phyloP scores from a whole-genome alignment of 2,329 filamentous ascomycete species.

The Dactylellina leptospora region DNA sequence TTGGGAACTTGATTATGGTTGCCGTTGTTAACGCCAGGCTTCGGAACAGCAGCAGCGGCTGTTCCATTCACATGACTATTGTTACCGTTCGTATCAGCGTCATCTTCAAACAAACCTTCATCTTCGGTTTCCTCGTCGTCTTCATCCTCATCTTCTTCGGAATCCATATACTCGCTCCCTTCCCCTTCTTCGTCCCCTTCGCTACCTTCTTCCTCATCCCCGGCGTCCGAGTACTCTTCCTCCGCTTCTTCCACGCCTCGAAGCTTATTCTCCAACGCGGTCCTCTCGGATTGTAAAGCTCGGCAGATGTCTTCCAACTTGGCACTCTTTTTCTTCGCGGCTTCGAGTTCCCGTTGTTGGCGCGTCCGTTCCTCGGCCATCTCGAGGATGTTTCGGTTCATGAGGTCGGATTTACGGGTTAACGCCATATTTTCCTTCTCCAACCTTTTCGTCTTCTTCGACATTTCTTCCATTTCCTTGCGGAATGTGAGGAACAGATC shows the following conservation, averaged over 20 bases:
- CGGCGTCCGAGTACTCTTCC: slow-evolving; percentile 65
- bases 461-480: slow-evolving; percentile 99
- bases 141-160: slow-evolving; percentile 71
- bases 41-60: background rate
- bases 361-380: slow-evolving; percentile 93
- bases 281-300: slow-evolving; percentile 93
- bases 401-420: slow-evolving; percentile 90
- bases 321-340: slow-evolving; percentile 82
- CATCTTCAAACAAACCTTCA: slow-evolving; percentile 70
- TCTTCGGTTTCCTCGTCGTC: slow-evolving; percentile 71
- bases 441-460: slow-evolving; percentile 94
- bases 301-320: slow-evolving; percentile 94
- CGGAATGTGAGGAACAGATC: slow-evolving; percentile 95
- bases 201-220: slow-evolving; percentile 67
- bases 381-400: slow-evolving; percentile 91
- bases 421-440: slow-evolving; percentile 95
- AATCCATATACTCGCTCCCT: slow-evolving; percentile 63
- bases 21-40: slow-evolving; percentile 1
- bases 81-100: slow-evolving; percentile 69
- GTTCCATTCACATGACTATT: slow-evolving; percentile 58
- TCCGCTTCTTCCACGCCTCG: slow-evolving; percentile 68
- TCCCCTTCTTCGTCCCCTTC: slow-evolving; percentile 68
- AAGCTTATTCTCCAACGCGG: slow-evolving; percentile 73
- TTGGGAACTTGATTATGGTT: slow-evolving; percentile 22
- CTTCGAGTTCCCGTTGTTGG: slow-evolving; percentile 78